Evolutionary conservation across 176 grass and related monocot species (phyloP).

Genomic region (Oryza meridionalis): DNA sequence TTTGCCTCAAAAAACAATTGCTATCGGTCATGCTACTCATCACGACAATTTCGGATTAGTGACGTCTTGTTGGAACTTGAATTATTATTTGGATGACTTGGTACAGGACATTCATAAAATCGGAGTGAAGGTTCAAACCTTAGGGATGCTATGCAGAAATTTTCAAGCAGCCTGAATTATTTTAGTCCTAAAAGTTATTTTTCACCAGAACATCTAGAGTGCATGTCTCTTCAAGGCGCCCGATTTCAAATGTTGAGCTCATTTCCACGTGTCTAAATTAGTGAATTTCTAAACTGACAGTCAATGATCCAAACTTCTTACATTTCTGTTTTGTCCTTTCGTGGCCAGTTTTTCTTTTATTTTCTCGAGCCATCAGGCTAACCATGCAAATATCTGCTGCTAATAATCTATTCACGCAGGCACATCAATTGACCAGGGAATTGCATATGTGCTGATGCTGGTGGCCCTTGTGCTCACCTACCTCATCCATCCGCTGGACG

Average conservation of each 20-base stretch:
- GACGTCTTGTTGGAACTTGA: neutral
- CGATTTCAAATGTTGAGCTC: neutral
- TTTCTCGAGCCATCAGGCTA: neutral
- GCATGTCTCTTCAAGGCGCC: neutral
- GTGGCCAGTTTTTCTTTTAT: neutral
- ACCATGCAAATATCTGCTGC: neutral
- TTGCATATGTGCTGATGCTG: constrained; percentile 78
- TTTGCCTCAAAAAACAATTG: neutral
- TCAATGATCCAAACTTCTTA: neutral
- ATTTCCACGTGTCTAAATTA: neutral
- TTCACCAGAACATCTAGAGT: neutral
- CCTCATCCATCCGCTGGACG: constrained; percentile 76
- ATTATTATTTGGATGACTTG: neutral
- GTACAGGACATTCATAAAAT: neutral
- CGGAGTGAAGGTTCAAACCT: constrained; percentile 17
- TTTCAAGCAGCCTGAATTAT: neutral
- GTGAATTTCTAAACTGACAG: neutral
- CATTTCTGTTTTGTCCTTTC: neutral
- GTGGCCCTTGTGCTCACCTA: constrained; percentile 82
- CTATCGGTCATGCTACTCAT: neutral
- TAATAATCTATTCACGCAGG: constrained; percentile 39
- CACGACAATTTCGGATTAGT: neutral
- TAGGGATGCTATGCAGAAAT: neutral
- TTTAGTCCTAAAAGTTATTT: neutral
- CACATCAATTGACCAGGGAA: constrained; percentile 82